Conservation (phyloP, 2,329 filamentous ascomycete species). For the Cryphonectria parasitica region DNA sequence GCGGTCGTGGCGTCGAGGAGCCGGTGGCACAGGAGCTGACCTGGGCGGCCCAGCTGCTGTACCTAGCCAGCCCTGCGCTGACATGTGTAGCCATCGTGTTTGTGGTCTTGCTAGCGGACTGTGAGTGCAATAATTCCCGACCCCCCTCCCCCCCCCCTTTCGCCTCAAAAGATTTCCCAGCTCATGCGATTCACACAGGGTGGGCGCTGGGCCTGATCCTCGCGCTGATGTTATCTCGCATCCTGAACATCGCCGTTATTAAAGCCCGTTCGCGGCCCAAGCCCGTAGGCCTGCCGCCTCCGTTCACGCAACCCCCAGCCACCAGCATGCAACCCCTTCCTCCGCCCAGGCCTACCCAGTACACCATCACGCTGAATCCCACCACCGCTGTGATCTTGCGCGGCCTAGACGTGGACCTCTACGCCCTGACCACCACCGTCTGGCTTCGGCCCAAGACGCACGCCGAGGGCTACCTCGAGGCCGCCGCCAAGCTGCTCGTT, state of each 20-base stretch:
- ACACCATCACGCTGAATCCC: constrained; percentile 25
- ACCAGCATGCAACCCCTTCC: constrained; percentile 26
- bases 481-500: constrained; percentile 58
- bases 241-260: constrained; percentile 61
- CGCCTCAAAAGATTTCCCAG: neutral
- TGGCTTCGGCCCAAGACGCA: constrained; percentile 59
- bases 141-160: neutral
- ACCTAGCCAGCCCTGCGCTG: constrained; percentile 51
- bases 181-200: constrained; percentile 37
- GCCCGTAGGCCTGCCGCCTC: constrained; percentile 12
- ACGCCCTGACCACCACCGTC: constrained; percentile 59
- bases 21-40: constrained; percentile 38
- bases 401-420: constrained; percentile 59
- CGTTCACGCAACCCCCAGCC: constrained; percentile 11
- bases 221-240: constrained; percentile 56
- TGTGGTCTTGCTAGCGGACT: constrained; percentile 53
- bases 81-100: constrained; percentile 49
- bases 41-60: constrained; percentile 53
- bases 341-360: constrained; percentile 29
- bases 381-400: constrained; percentile 49
- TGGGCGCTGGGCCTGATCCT: constrained; percentile 54
- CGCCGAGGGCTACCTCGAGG: constrained; percentile 56
- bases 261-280: constrained; percentile 49
- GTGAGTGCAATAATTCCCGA: constrained; percentile 33
- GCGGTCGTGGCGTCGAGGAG: constrained; percentile 31